phyloP scores from a whole-genome alignment of 345 rosid genomes.

The Citrus medica region DNA sequence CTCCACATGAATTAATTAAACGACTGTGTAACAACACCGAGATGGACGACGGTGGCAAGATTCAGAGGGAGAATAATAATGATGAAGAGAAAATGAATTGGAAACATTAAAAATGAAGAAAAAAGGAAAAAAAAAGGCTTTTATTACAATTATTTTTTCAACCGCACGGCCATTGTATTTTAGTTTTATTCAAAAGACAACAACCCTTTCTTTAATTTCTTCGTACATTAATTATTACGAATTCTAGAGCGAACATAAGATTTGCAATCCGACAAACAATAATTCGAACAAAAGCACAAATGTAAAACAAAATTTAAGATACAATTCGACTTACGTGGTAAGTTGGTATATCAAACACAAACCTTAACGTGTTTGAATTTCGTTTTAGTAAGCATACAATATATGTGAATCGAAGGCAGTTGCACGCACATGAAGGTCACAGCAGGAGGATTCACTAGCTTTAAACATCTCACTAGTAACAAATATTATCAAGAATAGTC shows the following conservation, averaged over 20 bases:
- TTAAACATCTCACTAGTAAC: too few species aligned
- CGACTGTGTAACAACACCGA: slow-evolving; percentile 15
- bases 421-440: background rate
- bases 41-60: slow-evolving; percentile 28
- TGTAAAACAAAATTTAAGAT: too few species aligned
- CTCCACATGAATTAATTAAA: too few species aligned
- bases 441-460: too few species aligned
- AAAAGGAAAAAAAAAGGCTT: too few species aligned
- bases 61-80: slow-evolving; percentile 40
- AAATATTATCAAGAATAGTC: too few species aligned
- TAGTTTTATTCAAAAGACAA: background rate
- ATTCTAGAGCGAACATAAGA: too few species aligned
- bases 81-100: slow-evolving; percentile 26
- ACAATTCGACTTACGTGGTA: background rate
- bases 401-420: background rate
- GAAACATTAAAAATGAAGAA: slow-evolving; percentile 12
- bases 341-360: background rate
- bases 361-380: background rate
- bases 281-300: too few species aligned
- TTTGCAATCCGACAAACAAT: too few species aligned
- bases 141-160: too few species aligned
- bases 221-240: too few species aligned
- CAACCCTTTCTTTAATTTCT: background rate
- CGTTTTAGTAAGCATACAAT: background rate
- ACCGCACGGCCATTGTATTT: too few species aligned